Evolutionary conservation across 2,329 filamentous ascomycete species (phyloP).

Genomic region (Cucurbitaria berberidis): DNA sequence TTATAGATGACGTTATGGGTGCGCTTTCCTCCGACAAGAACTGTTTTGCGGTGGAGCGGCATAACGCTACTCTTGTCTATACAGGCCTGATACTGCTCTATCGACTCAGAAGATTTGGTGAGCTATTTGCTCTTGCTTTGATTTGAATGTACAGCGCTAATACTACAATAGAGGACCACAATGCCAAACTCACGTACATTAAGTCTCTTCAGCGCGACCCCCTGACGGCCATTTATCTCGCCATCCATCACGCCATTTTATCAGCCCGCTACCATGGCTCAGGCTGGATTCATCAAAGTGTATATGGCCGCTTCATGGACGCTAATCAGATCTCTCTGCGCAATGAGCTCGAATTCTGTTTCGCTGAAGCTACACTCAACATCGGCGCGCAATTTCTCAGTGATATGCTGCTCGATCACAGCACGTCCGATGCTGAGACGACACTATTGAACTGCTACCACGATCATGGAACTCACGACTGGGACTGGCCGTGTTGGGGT

Average conservation of each 20-base stretch:
- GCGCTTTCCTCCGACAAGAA: conserved; percentile 34
- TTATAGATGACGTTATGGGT: conserved; percentile 41
- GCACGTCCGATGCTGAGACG: conserved; percentile 17
- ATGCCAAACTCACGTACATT: conserved; percentile 25
- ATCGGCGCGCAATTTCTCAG: conserved; percentile 35
- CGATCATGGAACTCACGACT: conserved; percentile 33
- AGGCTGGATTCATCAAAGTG: conserved; percentile 41
- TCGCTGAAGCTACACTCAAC: conserved; percentile 34
- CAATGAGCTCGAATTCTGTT: conserved; percentile 39
- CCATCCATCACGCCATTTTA: conserved; percentile 33
- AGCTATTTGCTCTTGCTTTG: neutral
- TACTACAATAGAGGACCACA: conserved; percentile 13
- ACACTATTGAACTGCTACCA: conserved; percentile 39
- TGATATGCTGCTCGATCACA: conserved; percentile 23
- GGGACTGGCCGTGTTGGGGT: conserved; percentile 31
- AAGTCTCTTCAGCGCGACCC: conserved; percentile 32
- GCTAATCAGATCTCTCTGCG: conserved; percentile 35
- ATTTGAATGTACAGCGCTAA: conserved; percentile 3
- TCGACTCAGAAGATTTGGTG: conserved; percentile 25
- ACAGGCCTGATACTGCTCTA: conserved; percentile 38
- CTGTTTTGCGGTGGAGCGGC: conserved; percentile 27
- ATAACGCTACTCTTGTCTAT: conserved; percentile 36
- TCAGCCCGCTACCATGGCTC: conserved; percentile 41
- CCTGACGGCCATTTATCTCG: conserved; percentile 36
- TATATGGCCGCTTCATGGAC: conserved; percentile 39